A percentile compares a stretch with the other conserved stretches of the same genome.
Conservation (phyloP, 1,139 yeast species). For the Entelexis sorbosivorans region DNA sequence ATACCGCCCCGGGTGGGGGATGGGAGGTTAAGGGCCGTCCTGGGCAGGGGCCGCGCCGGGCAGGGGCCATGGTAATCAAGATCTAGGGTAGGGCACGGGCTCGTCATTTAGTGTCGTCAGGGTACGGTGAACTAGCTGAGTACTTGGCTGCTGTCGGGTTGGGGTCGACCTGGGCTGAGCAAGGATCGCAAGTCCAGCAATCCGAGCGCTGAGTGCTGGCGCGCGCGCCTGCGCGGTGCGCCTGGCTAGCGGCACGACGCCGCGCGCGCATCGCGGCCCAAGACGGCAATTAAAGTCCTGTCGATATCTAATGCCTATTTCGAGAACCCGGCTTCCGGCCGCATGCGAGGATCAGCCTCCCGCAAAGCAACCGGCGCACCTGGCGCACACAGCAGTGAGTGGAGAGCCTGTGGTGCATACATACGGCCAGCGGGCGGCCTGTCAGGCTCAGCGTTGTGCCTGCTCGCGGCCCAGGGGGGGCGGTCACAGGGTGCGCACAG, state of each 20-base stretch:
- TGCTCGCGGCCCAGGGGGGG: too few relatives aligned
- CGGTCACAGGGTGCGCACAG: too few relatives aligned
- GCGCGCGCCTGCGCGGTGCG: not conserved
- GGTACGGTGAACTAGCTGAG: not conserved
- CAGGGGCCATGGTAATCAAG: conserved; percentile 1
- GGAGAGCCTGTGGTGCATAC: too few relatives aligned
- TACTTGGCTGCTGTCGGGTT: not conserved
- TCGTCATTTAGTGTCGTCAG: not conserved
- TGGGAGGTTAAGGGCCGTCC: conserved; percentile 5
- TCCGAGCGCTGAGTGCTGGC: not conserved
- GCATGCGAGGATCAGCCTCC: too few relatives aligned
- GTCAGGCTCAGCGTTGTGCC: too few relatives aligned
- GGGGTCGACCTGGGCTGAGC: conserved; percentile 5
- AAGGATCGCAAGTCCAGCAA: not conserved
- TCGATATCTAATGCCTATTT: too few relatives aligned
- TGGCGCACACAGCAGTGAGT: too few relatives aligned
- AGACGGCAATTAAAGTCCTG: not conserved
- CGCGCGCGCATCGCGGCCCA: not conserved
- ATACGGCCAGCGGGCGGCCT: too few relatives aligned
- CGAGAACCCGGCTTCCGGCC: too few relatives aligned
- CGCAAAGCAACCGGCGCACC: too few relatives aligned
- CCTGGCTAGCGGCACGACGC: not conserved
- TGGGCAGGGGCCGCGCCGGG: not conserved
- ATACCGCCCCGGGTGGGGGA: conserved; percentile 3
- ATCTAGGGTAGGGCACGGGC: conserved; percentile 4